Evolutionary conservation across 1,139 yeast species (phyloP), one percentile per base, ranked within the genome.

Genomic region (Arxiozyma bovina): DNA sequence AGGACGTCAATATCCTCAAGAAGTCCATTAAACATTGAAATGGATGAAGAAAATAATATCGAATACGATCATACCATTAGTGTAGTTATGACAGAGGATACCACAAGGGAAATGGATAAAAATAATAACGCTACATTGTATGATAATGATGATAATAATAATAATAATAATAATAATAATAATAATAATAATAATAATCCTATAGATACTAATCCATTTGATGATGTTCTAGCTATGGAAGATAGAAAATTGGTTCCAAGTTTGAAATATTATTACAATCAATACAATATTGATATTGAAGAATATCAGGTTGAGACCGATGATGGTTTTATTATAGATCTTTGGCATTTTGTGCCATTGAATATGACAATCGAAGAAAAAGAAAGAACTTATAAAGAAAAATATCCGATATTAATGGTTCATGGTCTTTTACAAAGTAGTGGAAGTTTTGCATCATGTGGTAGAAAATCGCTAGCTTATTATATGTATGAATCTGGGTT

Each of bases 351-450:
- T 17, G 42, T 48, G 17, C 58, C 58, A 9, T 43, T 30, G 22
- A 50, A 50, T 17, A 20, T 23, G 22, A 30, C 23, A 8, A 25
- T n/a, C 15, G 43, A 38, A 17, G 43, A 25, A 2, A 15, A 23
- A n/a, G 20, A 40, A 23, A 80, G 81, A 59, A 83, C 61, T 1
- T 66, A 59, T 1, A 65, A 68, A 1, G 83, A 85, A 64, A 87
- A 90, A 0, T 75, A 74, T 58, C 98, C 98, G 0, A 73, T 91
- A 1, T 73, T 93, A 38, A 70, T 88, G 59, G 74, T 91, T 30
- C 99, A 93, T 63, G 99, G 99, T 0, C 74, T 93, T 20, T 73
- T 93, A 60, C 95, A 90, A 63, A 84, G 95, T 38, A 82, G 94
- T 0, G 97, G 93, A 0, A 85, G 96, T 0, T 93, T 77, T 68